Conservation (phyloP, 192 early-diverging fungal species). For the Funneliformis mosseae region DNA sequence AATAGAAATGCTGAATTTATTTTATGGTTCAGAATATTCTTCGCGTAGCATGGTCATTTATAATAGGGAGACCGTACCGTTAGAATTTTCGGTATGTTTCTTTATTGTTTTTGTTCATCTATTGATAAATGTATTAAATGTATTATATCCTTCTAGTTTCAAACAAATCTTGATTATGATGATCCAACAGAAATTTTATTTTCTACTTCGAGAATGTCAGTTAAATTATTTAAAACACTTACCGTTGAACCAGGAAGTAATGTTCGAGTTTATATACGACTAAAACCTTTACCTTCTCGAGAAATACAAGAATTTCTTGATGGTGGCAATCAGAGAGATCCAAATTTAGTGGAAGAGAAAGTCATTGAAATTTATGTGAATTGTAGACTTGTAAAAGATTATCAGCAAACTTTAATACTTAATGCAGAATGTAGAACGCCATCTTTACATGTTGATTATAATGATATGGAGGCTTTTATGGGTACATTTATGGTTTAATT, state of each 20-base stretch:
- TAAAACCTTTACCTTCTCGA: conserved; percentile 53
- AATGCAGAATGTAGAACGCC: conserved; percentile 64
- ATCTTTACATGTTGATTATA: conserved; percentile 46
- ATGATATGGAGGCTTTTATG: conserved; percentile 49
- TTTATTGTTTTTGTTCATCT: neutral
- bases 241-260: conserved; percentile 65
- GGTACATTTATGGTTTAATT: conserved; percentile 36
- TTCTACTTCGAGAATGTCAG: conserved; percentile 71
- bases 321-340: conserved; percentile 41
- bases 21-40: conserved; percentile 71
- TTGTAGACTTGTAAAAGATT: conserved; percentile 80
- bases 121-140: neutral
- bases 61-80: conserved; percentile 71
- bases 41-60: conserved; percentile 72
- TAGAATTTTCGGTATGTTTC: conserved; percentile 70
- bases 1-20: conserved; percentile 73
- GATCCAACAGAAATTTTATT: conserved; percentile 74
- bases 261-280: conserved; percentile 70
- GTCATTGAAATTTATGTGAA: conserved; percentile 74
- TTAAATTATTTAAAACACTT: conserved; percentile 71
- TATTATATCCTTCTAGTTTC: conserved; percentile 43
- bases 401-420: conserved; percentile 68
- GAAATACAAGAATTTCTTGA: conserved; percentile 49
- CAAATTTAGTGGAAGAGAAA: conserved; percentile 64
- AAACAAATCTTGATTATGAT: conserved; percentile 61